phyloP scores from a whole-genome alignment of 2,329 filamentous ascomycete species.

The Taxawa tesnikishii region DNA sequence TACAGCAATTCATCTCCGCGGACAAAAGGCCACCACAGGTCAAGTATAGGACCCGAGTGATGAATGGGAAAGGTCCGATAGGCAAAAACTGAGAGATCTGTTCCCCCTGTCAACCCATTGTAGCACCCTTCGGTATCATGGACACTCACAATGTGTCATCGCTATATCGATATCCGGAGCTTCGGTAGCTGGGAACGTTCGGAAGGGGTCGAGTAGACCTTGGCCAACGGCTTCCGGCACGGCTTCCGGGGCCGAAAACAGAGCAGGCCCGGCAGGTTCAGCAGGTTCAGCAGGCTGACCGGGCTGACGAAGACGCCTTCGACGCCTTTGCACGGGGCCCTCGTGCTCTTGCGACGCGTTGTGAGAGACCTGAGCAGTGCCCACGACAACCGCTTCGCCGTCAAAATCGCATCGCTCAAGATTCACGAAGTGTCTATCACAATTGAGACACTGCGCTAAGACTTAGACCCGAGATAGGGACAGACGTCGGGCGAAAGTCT shows the following conservation, averaged over 20 bases:
- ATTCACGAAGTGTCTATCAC: constrained; percentile 1
- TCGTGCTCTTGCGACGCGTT: neutral
- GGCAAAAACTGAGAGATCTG: constrained; percentile 2
- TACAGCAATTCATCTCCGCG: constrained; percentile 3
- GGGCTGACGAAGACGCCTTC: neutral
- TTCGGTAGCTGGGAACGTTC: neutral
- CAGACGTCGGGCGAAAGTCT: too few species aligned
- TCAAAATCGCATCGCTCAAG: constrained; percentile 2
- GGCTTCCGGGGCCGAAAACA: neutral
- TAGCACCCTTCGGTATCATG: neutral
- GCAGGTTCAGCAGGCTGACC: too few species aligned
- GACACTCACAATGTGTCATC: neutral
- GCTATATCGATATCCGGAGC: neutral
- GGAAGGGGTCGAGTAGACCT: neutral
- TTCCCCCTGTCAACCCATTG: neutral
- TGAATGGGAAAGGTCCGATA: constrained; percentile 1
- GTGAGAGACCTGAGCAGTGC: too few species aligned
- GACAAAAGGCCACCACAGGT: constrained; percentile 4
- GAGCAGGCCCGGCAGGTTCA: too few species aligned
- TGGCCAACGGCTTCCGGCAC: neutral
- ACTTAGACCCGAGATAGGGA: too few species aligned
- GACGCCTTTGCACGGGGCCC: neutral
- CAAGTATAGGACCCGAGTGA: constrained; percentile 1
- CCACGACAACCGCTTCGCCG: neutral
- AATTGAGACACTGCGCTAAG: too few species aligned